Evolutionary conservation across 1,284 basidiomycete genomes (phyloP).

Genomic region (Calocybe gambosa): DNA sequence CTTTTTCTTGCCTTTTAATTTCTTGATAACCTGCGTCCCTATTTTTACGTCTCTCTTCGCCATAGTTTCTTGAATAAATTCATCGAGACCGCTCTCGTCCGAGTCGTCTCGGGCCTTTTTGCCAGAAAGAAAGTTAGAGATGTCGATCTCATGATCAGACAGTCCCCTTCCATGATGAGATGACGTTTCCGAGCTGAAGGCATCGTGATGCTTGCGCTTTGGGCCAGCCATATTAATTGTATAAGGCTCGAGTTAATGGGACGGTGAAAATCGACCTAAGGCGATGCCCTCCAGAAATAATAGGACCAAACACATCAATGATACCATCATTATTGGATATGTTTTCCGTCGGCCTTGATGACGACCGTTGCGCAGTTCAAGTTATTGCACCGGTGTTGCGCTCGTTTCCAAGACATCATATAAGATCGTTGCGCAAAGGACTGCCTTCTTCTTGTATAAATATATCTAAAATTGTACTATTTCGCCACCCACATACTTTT

Average conservation of each 20-base stretch:
- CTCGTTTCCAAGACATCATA: neutral
- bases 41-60: constrained; percentile 60
- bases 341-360: neutral
- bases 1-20: constrained; percentile 61
- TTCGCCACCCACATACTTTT: neutral
- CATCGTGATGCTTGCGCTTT: constrained; percentile 30
- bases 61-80: constrained; percentile 52
- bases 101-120: constrained; percentile 20
- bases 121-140: constrained; percentile 28
- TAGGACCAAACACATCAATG: neutral
- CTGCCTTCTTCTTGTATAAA: neutral
- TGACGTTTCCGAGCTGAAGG: constrained; percentile 19
- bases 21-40: constrained; percentile 67
- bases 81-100: constrained; percentile 15
- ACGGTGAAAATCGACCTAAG: neutral
- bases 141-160: constrained; percentile 36
- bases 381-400: too few relatives aligned
- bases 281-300: neutral
- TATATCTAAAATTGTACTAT: neutral
- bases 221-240: constrained; percentile 15
- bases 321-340: neutral
- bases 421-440: neutral
- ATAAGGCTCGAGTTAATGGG: neutral
- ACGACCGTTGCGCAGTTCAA: neutral
- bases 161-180: constrained; percentile 11